Evolutionary conservation across 345 rosid genomes (phyloP).

Genomic region (Eucalyptus coolabah): DNA sequence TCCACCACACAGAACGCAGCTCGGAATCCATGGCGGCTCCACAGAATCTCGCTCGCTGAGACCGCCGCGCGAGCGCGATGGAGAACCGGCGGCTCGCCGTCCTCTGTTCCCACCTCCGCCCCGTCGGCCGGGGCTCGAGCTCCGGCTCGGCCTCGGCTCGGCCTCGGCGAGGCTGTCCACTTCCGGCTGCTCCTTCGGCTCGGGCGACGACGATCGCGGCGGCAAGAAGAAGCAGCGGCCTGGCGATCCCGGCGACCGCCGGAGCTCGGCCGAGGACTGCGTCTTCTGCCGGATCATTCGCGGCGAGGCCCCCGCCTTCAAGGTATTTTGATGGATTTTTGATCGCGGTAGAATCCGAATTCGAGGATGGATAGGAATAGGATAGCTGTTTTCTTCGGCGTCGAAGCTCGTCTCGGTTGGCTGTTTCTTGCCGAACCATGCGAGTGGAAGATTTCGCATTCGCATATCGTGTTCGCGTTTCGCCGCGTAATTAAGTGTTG

Average conservation of each 20-base stretch:
- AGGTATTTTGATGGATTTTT: slow-evolving; percentile 10
- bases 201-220: neutral
- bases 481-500: neutral
- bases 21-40: neutral
- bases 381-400: neutral
- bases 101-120: slow-evolving; percentile 51
- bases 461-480: neutral
- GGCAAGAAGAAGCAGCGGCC: neutral
- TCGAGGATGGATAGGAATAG: neutral
- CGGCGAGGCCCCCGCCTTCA: slow-evolving; percentile 66
- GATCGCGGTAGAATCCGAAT: neutral
- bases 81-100: slow-evolving; percentile 72
- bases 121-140: neutral
- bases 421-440: neutral
- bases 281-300: slow-evolving; percentile 77
- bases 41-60: neutral
- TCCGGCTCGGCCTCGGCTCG: neutral
- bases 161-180: neutral
- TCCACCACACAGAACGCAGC: neutral
- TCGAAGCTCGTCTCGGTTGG: neutral
- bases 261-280: slow-evolving; percentile 25
- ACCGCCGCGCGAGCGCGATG: neutral
- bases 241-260: neutral
- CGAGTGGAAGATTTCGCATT: neutral
- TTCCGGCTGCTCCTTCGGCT: slow-evolving; percentile 17